Base-by-base conservation (phyloP, 176 grass and related monocot genomes). In the Miscanthus lutarioriparius region DNA sequence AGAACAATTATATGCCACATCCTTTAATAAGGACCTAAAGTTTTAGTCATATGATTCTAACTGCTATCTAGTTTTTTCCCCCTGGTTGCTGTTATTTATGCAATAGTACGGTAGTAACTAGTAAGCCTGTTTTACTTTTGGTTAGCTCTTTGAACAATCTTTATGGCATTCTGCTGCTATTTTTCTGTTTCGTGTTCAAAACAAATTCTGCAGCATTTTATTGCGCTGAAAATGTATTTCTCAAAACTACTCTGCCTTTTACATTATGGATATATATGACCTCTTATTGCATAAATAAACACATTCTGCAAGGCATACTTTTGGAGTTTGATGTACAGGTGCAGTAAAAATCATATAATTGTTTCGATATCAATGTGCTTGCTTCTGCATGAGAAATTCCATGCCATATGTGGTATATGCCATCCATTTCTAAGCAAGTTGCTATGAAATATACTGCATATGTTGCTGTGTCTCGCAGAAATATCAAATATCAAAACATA, bases 161-260 rank as follows among this genome's bases (percentile, higher is more conserved):
- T 61, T 51, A 27, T 66, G 56, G 33, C 40, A 28, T 73, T 65
- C 41, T 65, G 54, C 40, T 78, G 40, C 10, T 33, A 33, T 27
- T 70, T 77, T 51, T 71, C 32, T 77, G 20, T 76, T 72, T 8
- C 27, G 36, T 84, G 19, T 66, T 38, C 35, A 82, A 6, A 84
- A 66, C 41, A 83, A 39, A 51, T 22, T 49, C 5, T 9, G 1
- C 8, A 40, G 22, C 62, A 48, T 85, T 76, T 87, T 28, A 23
- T 48, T 70, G 33, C 9, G 2, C 64, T 76, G 22, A 58, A 27
- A 8, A 51, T 63, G 49, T 53, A 64, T 70, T 27, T 19, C 8
- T 23, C 8, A 51, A 72, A 72, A 12, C 33, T 35, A 64, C 17
- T 51, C 35, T 16, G 3, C n/a, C 32, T 59, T 44, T 25, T 7